Base-by-base conservation (phyloP, 257 asterid species). In the Nicotiana obtusifolia region DNA sequence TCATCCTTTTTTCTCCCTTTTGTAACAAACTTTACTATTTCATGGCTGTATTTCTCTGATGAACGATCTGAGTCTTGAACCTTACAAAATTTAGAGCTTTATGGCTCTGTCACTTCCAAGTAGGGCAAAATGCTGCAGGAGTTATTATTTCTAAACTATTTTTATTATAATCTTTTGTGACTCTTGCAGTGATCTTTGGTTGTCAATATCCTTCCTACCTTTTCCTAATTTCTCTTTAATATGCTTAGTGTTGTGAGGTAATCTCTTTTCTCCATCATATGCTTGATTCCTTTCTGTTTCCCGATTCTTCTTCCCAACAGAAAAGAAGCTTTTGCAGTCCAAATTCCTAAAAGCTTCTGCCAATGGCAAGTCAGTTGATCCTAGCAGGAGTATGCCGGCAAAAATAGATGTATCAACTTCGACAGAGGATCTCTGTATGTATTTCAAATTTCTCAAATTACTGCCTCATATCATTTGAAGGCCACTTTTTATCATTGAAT, bases 381-480 rank as follows among this genome's bases (percentile, higher is more conserved):
- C 87, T 71, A 87, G 81, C 88, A 86, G 87, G 89, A 87, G 84
- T 78, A 78, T 91, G 81, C 20, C 84, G 64, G 64, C 76, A 54
- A 91, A 86, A 83, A 86, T 88, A 83, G 97, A 94, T 83, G 89
- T 86, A 31, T 89, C 99, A 62, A 96, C 98, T 67, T 91, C 97
- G 76, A 96, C 99, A 19, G 97, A 91, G 87, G 97, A 93, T 94
- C 97, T 94, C 82, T 95, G 98, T 96, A 90, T 82, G 87, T 54
- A 31, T 35, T 80, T 76, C 53, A 52, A 49, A 77, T 30, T 80
- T 47, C 28, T 44, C 73, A 44, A 28, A 80, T 59, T 54, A 64
- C 47, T 80, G 64, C 47, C 35, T 62, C 64, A n/a, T 62, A 62
- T 37, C 52, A n/a, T 53, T 10, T n/a, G 26, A 67, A 31, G 19